Evolutionary conservation across 202 grass and related monocot species (phyloP).

Genomic region (Zizania palustris): DNA sequence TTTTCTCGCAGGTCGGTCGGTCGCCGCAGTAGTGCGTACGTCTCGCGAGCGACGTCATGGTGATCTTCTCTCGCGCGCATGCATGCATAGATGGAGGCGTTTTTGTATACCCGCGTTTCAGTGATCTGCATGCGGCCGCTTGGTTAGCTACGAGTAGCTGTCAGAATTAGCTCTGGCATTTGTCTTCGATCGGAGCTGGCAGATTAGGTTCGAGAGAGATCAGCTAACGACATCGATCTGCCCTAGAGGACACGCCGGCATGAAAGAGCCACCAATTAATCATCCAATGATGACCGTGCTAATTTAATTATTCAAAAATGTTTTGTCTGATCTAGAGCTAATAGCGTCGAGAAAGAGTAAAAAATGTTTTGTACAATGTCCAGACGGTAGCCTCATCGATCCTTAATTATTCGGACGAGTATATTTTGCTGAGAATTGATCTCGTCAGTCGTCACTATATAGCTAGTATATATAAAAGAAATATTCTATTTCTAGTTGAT

Average conservation of each 20-base stretch:
- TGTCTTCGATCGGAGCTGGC: not conserved
- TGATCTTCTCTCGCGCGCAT: not conserved
- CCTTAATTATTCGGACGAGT: too few species aligned
- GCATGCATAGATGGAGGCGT: slow-evolving; percentile 13
- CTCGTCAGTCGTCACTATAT: too few species aligned
- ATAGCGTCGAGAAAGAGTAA: too few species aligned
- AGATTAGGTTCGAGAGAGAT: slow-evolving; percentile 26
- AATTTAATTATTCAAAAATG: slow-evolving; percentile 31
- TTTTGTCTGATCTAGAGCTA: too few species aligned
- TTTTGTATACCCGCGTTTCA: not conserved
- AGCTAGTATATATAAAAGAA: too few species aligned
- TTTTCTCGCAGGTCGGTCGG: not conserved
- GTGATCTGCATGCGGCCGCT: not conserved
- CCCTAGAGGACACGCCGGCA: slow-evolving; percentile 11
- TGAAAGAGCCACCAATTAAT: too few species aligned
- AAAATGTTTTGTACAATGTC: too few species aligned
- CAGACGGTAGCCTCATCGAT: too few species aligned
- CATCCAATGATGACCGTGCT: not conserved
- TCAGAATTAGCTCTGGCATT: slow-evolving; percentile 30
- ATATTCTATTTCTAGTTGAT: too few species aligned
- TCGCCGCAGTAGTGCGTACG: too few species aligned
- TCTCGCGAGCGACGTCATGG: not conserved
- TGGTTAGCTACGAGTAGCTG: slow-evolving; percentile 38
- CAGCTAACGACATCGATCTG: not conserved
- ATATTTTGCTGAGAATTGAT: too few species aligned